Conservation (phyloP, 495 filamentous ascomycete species). For the Aeminium ludgeri region DNA sequence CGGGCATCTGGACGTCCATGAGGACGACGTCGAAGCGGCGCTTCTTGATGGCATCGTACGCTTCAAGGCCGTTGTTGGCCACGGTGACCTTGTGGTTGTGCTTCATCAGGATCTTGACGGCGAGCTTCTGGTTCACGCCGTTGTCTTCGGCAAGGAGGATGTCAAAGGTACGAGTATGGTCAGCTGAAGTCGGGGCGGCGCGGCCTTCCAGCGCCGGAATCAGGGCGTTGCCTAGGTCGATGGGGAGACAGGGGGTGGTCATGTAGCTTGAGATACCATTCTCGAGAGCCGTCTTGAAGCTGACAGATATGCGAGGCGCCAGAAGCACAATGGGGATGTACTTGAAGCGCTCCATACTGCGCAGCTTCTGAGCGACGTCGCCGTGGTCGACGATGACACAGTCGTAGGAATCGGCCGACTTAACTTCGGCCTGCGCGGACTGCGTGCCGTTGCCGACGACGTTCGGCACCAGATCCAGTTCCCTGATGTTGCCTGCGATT, state of each 20-base stretch:
- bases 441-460: conserved; percentile 53
- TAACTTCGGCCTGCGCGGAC: conserved; percentile 34
- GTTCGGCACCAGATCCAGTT: conserved; percentile 63
- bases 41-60: conserved; percentile 72
- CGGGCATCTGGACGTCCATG: conserved; percentile 99
- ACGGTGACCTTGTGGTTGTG: conserved; percentile 95
- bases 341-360: conserved; percentile 86
- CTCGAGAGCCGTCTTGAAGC: conserved; percentile 85
- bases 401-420: conserved; percentile 60
- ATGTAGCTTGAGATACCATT: conserved; percentile 96
- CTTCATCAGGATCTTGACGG: conserved; percentile 94
- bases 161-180: conserved; percentile 90
- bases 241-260: conserved; percentile 90
- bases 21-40: conserved; percentile 91
- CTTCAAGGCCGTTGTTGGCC: conserved; percentile 85
- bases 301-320: conserved; percentile 79
- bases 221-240: conserved; percentile 95
- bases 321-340: conserved; percentile 93
- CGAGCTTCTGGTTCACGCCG: conserved; percentile 87
- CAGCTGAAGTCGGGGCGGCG: conserved; percentile 77
- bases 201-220: conserved; percentile 92
- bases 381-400: conserved; percentile 95
- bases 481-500: conserved; percentile 63
- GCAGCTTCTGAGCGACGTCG: conserved; percentile 66
- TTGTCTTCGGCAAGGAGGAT: conserved; percentile 97